Base-by-base conservation (phyloP, 1,284 basidiomycete genomes). In the Sphaerobolus stellatus region DNA sequence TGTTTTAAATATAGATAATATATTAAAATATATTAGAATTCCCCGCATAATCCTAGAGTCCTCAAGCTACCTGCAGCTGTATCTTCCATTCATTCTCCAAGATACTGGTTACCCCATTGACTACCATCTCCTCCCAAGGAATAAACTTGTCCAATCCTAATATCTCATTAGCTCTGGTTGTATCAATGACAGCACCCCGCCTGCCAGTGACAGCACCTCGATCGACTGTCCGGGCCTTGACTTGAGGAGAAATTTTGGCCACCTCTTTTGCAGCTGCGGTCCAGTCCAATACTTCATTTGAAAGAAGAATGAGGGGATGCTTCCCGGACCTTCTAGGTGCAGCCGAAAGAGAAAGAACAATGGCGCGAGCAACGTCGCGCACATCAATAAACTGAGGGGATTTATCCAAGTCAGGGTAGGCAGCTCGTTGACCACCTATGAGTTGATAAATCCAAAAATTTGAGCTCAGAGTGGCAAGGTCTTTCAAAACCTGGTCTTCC, bases 301-400 rank as follows among this genome's bases (percentile, higher is more conserved):
- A 34, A 8, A 53, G 30, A 2, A 53, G 27, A 25, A 47, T 38
- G 9, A 29, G 52, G 18, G 18, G 13, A 9, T 16, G 14, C 22
- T 38, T 22, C n/a, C 34, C 25, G 5, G 50, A 24, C 43, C 6
- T 3, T 13, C 36, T n/a, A 24, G 25, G 29, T 4, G 4, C 16
- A 20, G 45, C 27, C 28, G 41, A 20, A 28, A 53, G 27, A n/a
- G 52, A 30, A 18, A 48, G 33, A 46, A 48, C 44, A 34, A 28
- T 34, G 25, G 43, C 43, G 6, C 22, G 28, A 25, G 52, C 52
- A 25, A 53, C 52, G 20, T 53, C 52, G 20, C 52, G 52, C 8
- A 53, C 52, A n/a, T 53, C 52, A 18, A 53, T 34, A 24, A 22
- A 30, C 9, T 48, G 52, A 14, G 29, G 30, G 7, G 44, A 18